Evolutionary conservation across 1,284 basidiomycete genomes (phyloP).

Genomic region (Naganishia liquefaciens): DNA sequence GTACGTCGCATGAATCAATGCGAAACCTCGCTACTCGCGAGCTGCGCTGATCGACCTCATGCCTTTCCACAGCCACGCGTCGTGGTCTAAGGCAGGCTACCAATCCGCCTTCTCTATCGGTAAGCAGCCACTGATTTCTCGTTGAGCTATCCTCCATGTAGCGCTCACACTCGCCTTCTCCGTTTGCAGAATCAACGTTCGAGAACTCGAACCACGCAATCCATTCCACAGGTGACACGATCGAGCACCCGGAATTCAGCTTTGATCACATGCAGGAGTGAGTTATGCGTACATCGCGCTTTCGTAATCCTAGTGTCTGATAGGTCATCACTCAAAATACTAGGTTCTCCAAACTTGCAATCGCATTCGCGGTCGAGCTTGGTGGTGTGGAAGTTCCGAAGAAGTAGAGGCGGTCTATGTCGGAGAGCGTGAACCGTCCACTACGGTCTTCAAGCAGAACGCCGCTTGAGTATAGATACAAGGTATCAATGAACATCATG

Average conservation of each 20-base stretch:
- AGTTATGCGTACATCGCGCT: constrained; percentile 26
- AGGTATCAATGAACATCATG: too few relatives aligned
- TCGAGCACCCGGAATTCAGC: constrained; percentile 83
- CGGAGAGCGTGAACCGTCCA: too few relatives aligned
- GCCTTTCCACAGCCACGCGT: constrained; percentile 55
- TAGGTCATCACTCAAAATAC: constrained; percentile 54
- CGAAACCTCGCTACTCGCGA: not conserved
- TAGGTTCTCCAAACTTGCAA: constrained; percentile 89
- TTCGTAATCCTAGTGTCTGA: constrained; percentile 3
- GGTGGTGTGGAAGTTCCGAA: constrained; percentile 33
- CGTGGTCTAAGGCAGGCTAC: constrained; percentile 82
- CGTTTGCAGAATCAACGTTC: constrained; percentile 53
- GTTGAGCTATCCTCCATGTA: not conserved
- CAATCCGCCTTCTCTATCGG: constrained; percentile 71
- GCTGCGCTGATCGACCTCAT: not conserved
- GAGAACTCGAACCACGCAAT: constrained; percentile 70
- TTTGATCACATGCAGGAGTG: constrained; percentile 59
- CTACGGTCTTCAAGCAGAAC: too few relatives aligned
- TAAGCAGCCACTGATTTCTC: constrained; percentile 50
- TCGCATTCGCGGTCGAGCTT: constrained; percentile 80
- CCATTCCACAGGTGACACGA: constrained; percentile 76
- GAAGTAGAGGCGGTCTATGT: constrained; percentile 4
- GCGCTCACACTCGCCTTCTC: constrained; percentile 28
- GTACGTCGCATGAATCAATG: not conserved
- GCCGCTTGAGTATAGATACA: too few relatives aligned